Evolutionary conservation across 192 early-diverging fungal genomes (phyloP), one percentile per base, ranked within the genome.

Genomic region (Entomortierella lignicola): DNA sequence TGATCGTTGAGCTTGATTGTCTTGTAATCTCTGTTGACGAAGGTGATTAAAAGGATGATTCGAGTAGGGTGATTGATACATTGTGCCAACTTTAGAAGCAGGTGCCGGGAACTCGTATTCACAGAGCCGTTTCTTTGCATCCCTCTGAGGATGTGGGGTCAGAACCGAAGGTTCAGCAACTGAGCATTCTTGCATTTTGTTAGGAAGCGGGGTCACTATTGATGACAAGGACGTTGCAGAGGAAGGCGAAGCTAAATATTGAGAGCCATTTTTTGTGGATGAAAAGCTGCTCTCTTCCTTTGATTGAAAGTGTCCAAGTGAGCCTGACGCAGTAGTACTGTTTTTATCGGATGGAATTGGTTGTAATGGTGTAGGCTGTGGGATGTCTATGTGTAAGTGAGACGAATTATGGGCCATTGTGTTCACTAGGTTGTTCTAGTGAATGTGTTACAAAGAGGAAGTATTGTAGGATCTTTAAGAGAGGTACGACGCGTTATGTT

Each of bases 11-110:
- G 44, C 5, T 20, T 52, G 71, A 12, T 53, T 55, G 18, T 66
- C 63, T 37, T 65, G 63, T 3, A 59, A 31, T 30, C 53, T 51
- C 44, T 63, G 70, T 47, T 63, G 70, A 18, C 70, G 55, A 17
- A 57, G 30, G 23, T 66, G 63, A 0, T 57, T 67, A 29, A 66
- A 74, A 2, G 72, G 72, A 20, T 67, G 72, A 30, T 60, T 66
- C 25, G 61, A 51, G 39, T 67, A 66, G n/a, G n/a, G n/a, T 11
- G 64, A 53, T 12, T 61, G 64, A 8, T 62, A 47, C 0, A 37
- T 0, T 17, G 27, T 18, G 2, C 65, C 63, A 26, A 10, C 63
- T 42, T 65, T 72, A 32, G 31, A 21, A 2, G 41, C 11, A 27
- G 32, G n/a, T 5, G 23, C 23, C 13, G 72, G 64, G 25, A 60